Percentiles rank a stretch among this genome's conserved stretches.
phyloP scores from a whole-genome alignment of 805 yeast species.

The Cyberlindnera saturnus region DNA sequence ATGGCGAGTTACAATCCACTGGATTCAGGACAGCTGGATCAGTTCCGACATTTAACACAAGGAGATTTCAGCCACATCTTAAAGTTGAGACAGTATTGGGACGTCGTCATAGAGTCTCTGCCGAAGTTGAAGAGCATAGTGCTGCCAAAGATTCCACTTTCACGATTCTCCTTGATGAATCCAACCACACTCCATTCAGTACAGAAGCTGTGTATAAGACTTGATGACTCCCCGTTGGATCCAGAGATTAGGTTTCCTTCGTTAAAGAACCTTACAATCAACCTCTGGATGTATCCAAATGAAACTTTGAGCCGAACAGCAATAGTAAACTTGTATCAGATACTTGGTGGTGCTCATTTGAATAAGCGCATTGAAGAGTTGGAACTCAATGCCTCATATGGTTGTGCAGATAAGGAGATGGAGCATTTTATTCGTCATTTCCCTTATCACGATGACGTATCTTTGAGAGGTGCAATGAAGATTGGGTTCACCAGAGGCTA shows the following conservation, averaged over 20 bases:
- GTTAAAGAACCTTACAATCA: conserved; percentile 8
- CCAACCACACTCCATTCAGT: conserved; percentile 2
- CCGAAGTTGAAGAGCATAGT: conserved; percentile 10
- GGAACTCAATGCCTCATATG: conserved; percentile 20
- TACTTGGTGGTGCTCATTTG: background rate
- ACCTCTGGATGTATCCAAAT: conserved; percentile 6
- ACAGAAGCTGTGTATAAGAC: conserved; percentile 7
- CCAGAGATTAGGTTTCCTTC: conserved; percentile 7
- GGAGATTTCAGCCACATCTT: conserved; percentile 12
- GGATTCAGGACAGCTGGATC: conserved; percentile 19
- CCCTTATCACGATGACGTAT: conserved; percentile 5
- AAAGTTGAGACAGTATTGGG: conserved; percentile 18
- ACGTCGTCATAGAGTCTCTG: conserved; percentile 11
- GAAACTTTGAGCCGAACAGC: background rate
- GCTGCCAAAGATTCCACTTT: conserved; percentile 16
- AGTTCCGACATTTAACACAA: conserved; percentile 7
- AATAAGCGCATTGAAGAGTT: conserved; percentile 1
- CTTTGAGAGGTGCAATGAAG: conserved; percentile 10
- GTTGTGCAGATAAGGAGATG: conserved; percentile 13
- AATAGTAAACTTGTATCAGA: background rate
- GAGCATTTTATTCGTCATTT: conserved; percentile 17
- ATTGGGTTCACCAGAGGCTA: background rate
- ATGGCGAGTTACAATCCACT: conserved; percentile 15
- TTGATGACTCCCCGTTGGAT: conserved; percentile 6
- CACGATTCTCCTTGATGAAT: conserved; percentile 7